These are phyloP conservation scores for Neopestalotiopsis clavispora DNA, from an alignment of 2,329 filamentous ascomycete species.

Conservation along the genomic window DNA sequence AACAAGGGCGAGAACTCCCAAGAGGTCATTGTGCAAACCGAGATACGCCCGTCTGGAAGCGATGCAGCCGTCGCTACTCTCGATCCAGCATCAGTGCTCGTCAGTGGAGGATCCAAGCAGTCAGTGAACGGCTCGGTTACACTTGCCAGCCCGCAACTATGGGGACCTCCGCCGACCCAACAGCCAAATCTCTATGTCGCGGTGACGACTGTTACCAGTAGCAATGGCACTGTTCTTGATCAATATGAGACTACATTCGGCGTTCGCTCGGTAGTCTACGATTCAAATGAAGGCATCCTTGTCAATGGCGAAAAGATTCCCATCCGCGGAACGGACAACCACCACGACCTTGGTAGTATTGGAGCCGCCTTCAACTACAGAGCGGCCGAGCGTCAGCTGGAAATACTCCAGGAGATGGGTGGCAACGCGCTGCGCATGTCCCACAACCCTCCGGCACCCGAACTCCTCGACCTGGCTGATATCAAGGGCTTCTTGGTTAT, in stretches of 20 bases:
- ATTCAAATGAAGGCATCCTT: constrained; percentile 44
- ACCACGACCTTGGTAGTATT: constrained; percentile 56
- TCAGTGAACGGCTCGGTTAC: constrained; percentile 39
- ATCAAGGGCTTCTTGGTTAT: constrained; percentile 54
- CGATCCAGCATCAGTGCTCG: constrained; percentile 26
- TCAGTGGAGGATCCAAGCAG: constrained; percentile 38
- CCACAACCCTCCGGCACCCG: constrained; percentile 58
- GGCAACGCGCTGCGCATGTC: constrained; percentile 54
- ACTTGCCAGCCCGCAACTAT: constrained; percentile 46
- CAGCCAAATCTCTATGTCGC: constrained; percentile 53
- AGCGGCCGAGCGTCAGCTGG: constrained; percentile 52
- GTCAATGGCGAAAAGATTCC: constrained; percentile 51
- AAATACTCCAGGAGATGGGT: constrained; percentile 55
- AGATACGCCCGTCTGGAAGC: not conserved
- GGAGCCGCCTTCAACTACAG: constrained; percentile 55
- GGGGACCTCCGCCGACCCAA: constrained; percentile 52
- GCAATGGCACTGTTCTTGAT: constrained; percentile 38
- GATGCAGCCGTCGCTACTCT: constrained; percentile 44
- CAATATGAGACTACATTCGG: constrained; percentile 56
- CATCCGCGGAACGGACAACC: constrained; percentile 54
- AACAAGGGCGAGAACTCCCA: constrained; percentile 42
- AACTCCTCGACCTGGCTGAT: constrained; percentile 55
- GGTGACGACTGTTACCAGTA: constrained; percentile 41
- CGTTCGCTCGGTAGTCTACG: constrained; percentile 48
- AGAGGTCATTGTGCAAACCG: constrained; percentile 43